Percentiles rank a stretch among this genome's conserved stretches.
These are phyloP conservation scores for Oryza punctata DNA, from an alignment of 176 grass and related monocot species.

Conservation along the genomic window DNA sequence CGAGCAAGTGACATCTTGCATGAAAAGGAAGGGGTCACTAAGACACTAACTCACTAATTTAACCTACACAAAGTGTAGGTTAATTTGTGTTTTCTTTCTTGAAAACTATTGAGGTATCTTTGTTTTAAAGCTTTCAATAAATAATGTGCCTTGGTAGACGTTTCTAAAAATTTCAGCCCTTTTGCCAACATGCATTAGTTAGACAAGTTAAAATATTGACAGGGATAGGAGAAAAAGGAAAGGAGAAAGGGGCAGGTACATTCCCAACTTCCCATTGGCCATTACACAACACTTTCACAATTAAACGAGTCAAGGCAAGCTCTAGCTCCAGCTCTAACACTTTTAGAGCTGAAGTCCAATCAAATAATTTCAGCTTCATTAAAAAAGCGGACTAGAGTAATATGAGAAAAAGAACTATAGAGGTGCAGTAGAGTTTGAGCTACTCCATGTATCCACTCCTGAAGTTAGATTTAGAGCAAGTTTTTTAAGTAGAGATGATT, in stretches of 20 bases:
- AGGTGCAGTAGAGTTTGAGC: no score
- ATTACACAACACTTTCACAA: not conserved
- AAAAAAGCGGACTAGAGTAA: no score
- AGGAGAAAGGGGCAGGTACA: not conserved
- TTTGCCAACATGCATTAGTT: not conserved
- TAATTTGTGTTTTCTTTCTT: not conserved
- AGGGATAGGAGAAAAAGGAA: not conserved
- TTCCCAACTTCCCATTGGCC: not conserved
- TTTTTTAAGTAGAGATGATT: no score
- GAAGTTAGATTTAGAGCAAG: no score
- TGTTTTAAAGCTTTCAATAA: not conserved
- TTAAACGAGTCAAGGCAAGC: not conserved
- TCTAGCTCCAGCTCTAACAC: no score
- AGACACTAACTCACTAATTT: not conserved
- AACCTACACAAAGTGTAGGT: not conserved
- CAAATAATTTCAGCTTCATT: no score
- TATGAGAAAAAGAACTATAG: no score
- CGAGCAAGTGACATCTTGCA: constrained; percentile 14
- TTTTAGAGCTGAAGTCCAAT: no score
- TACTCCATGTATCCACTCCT: no score
- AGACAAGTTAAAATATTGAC: not conserved
- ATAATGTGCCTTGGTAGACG: not conserved
- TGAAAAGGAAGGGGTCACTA: not conserved
- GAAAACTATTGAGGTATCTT: not conserved
- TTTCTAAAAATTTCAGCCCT: not conserved